Base-by-base conservation (phyloP, 2,329 filamentous ascomycete genomes). In the Colletotrichum eremochloae region DNA sequence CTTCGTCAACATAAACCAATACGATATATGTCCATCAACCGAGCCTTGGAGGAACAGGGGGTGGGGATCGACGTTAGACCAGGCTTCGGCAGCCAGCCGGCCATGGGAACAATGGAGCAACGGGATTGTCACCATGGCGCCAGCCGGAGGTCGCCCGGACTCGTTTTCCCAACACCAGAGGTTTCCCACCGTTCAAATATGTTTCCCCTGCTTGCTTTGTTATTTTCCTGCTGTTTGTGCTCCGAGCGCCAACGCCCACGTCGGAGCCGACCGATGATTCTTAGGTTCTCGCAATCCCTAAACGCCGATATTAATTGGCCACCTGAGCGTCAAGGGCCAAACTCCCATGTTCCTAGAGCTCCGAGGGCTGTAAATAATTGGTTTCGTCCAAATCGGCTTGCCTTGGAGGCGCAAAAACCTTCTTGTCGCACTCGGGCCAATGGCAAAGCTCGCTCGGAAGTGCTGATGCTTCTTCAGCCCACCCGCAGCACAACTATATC, bases 171-270 rank as follows among this genome's bases (percentile, higher is more conserved):
- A 50, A 40, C 46, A 38, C 66, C 66, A 66, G 66, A 61, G 66
- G 66, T 44, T 60, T 72, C 40, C 69, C 69, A 64, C 44, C 15
- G 56, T 44, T 72, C 70, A 65, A 66, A 72, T 72, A 61, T 55
- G 61, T 53, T 58, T 56, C 46, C 33, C 50, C 42, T 29, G 24
- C 40, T 62, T 71, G 52, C 48, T 68, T 42, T 44, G 36, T 36
- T 58, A 68, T 58, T 63, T 63, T 68, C 42, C 38, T 38, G 38
- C 52, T 52, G 24, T 15, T 44, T 52, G 24, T 15, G 42, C 64
- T 44, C 58, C 58, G 64, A 68, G 33, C 31, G 11, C 7, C 61
- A 31, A 29, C 33, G 38, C 48, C 53, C 44, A 63, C 52, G 31
- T 68, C 53, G 65, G 69, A 68, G 58, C 58, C 58, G 69, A 38